phyloP scores from a whole-genome alignment of 2,329 filamentous ascomycete genomes.

The Pleurostoma richardsiae region DNA sequence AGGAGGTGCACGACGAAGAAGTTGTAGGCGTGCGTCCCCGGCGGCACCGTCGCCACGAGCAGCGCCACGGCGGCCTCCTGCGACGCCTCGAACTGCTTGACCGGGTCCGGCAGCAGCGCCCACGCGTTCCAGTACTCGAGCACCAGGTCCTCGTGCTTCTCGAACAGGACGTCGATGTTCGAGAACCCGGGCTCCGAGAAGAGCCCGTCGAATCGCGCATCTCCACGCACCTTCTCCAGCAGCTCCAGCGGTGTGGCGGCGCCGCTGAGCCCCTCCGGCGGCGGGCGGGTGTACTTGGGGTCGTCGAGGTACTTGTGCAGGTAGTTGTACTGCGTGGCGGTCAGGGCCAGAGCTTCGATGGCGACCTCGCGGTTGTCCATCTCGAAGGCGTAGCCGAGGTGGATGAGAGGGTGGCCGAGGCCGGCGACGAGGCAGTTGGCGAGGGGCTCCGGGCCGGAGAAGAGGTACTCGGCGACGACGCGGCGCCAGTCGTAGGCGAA shows the following conservation, averaged over 20 bases:
- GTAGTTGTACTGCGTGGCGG: conserved; percentile 52
- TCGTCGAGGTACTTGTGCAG: conserved; percentile 69
- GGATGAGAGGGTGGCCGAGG: conserved; percentile 86
- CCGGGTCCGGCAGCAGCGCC: conserved; percentile 59
- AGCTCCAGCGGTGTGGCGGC: conserved; percentile 65
- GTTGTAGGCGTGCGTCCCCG: conserved; percentile 64
- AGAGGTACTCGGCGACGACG: conserved; percentile 72
- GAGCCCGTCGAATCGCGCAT: conserved; percentile 64
- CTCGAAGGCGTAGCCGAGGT: conserved; percentile 91
- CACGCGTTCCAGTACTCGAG: conserved; percentile 92
- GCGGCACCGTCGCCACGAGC: conserved; percentile 54
- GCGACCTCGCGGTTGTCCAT: conserved; percentile 78
- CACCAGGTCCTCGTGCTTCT: conserved; percentile 62
- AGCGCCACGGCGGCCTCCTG: conserved; percentile 58
- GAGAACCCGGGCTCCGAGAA: conserved; percentile 53
- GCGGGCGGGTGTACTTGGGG: conserved; percentile 61
- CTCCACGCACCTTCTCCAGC: conserved; percentile 61
- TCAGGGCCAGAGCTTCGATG: conserved; percentile 78
- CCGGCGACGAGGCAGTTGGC: conserved; percentile 76
- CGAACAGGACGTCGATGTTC: conserved; percentile 65
- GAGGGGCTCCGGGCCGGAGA: conserved; percentile 68
- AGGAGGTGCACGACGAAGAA: conserved; percentile 80
- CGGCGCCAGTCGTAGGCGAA: conserved; percentile 78
- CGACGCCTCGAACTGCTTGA: conserved; percentile 69
- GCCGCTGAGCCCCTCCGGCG: conserved; percentile 38